Base-by-base conservation (phyloP, 495 filamentous ascomycete species). In the Penicillium alfredii region DNA sequence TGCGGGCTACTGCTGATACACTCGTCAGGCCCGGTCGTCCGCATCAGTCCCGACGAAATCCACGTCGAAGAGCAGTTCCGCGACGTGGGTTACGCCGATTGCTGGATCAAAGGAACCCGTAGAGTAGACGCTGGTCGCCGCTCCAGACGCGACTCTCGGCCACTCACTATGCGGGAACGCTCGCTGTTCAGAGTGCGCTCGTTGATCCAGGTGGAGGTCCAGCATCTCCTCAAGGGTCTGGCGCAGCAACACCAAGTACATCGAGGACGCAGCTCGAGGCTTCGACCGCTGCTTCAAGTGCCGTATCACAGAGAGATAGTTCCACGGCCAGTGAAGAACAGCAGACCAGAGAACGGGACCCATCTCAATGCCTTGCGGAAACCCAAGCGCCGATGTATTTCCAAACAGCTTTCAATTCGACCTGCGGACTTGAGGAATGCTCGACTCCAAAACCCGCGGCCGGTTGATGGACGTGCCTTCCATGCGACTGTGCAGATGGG, bases 11-110 rank as follows among this genome's bases (percentile, higher is more conserved):
- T n/a, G 45, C 42, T 35, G 21, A 36, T 24, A 23, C 10, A 5
- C 0, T n/a, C 6, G 8, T 12, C 15, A 57, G 53, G 53, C 10
- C 51, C 53, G 2, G 44, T 57, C 12, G 50, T 57, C 7, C 53
- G 53, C 22, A 57, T 57, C 9, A 57, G 40, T 3, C 53, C 53
- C 0, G 44, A 57, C 2, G 53, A 57, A 16, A 24, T 57, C 0
- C 53, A 57, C 12, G 27, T 55, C 9, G 39, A 45, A 29, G 49
- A 56, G 12, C 44, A 44, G 14, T 30, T 38, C 14, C 30, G 23
- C 12, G 30, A 46, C 12, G 18, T 40, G 5, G 33, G 23, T 14
- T 25, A 31, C 28, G 41, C 35, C 8, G 46, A 54, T 25, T 3
- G 46, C 20, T 51, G 43, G 53, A 46, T 54, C 30, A 51, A 51